Conservation (phyloP, 2,329 filamentous ascomycete species). For the Diaporthe australafricana region DNA sequence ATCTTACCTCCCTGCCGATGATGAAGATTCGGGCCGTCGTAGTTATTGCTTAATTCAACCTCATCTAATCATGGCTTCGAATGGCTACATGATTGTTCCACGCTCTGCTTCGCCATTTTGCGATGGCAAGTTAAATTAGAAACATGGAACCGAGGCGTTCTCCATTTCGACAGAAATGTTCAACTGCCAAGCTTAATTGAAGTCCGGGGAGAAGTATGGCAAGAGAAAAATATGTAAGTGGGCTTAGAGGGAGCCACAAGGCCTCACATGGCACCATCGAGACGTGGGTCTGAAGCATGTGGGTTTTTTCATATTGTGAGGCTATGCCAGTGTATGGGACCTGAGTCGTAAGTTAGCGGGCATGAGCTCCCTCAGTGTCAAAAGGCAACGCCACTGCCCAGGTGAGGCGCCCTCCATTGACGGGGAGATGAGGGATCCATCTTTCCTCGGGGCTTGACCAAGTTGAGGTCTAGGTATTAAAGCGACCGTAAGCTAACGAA, state of each 20-base stretch:
- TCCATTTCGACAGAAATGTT: not conserved
- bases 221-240: too few species aligned
- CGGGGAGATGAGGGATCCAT: not conserved
- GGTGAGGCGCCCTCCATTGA: not conserved
- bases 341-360: not conserved
- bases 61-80: not conserved
- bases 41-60: slow-evolving; percentile 7
- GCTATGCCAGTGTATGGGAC: not conserved
- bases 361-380: not conserved
- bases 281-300: not conserved
- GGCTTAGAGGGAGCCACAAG: too few species aligned
- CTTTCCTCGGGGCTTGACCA: not conserved
- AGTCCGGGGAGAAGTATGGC: too few species aligned
- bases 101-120: too few species aligned
- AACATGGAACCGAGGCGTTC: too few species aligned
- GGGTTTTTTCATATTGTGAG: not conserved
- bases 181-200: too few species aligned
- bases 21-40: not conserved
- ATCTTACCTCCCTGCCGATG: not conserved
- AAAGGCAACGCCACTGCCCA: not conserved
- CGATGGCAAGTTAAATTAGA: too few species aligned
- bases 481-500: not conserved
- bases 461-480: not conserved
- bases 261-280: too few species aligned
- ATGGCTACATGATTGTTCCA: not conserved